Evolutionary conservation across 2,329 filamentous ascomycete genomes (phyloP), one percentile per base, ranked within the genome.

Genomic region (Penicillium hordei): DNA sequence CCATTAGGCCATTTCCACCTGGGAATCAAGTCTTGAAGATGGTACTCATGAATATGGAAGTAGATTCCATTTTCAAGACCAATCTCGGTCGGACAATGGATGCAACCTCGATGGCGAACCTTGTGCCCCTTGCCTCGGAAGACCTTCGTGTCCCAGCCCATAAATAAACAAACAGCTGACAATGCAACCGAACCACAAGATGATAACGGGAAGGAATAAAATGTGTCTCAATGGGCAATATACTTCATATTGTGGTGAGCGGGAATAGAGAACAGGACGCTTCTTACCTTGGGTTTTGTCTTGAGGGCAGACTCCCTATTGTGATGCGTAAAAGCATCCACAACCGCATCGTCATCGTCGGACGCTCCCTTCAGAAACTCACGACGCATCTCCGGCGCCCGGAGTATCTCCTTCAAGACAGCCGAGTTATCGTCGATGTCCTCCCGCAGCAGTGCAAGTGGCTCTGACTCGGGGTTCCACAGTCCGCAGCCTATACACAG

Each of bases 241-340:
- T 19, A 29, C 53, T 51, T 40, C 29, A 29, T 21, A 33, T 21
- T 21, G 19, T 36, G 51, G 13, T 34, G 33, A 33, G 46, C 33
- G 31, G 45, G 38, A 34, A 45, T 38, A 42, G n/a, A 39, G 38
- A 43, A 46, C 34, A 27, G 42, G 55, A 29, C 55, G 45, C 82
- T 72, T 52, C 64, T 40, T 73, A 91, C 91, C 85, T 93, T 93
- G 5, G 93, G 93, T 70, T 88, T 88, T 38, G 86, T 93, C 81
- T 95, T 96, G 50, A 97, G 79, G 15, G 91, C 91, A 60, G 85
- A 89, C 58, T 86, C 85, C 62, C 83, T 78, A 68, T 96, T 97
- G 64, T 82, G 79, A 43, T 79, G 81, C 23, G 84, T 81, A 73
- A 96, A 96, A 1, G 88, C 89, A 63, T 84, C 81, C 5, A 94